Evolutionary conservation across 2,329 filamentous ascomycete species (phyloP), one percentile per base, ranked within the genome.

Genomic region (Parastagonospora nodorum): DNA sequence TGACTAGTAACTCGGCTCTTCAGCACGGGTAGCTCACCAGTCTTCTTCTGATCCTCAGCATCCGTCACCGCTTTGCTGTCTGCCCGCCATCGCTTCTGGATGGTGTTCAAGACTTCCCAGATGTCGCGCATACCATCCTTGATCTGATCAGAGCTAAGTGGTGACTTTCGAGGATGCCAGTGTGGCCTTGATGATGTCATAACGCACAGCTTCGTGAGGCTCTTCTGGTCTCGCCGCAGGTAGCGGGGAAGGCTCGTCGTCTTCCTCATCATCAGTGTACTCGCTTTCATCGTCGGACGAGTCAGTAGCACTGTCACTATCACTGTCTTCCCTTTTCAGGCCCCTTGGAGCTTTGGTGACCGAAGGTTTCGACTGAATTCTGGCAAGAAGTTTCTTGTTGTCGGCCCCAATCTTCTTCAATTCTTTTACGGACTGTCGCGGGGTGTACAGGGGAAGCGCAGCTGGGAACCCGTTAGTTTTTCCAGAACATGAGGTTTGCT

Each of bases 51-150:
- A 51, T 83, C 80, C 60, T 84, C 82, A 9, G 84, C 84, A 55
- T 81, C 75, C 55, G 81, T 79, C 55, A 86, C 76, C 19, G 80
- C 79, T 56, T 81, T 79, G 37, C 75, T 79, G 59, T 83, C 82
- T 30, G 77, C 72, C 63, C 85, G 85, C 84, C 84, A 87, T 32
- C 80, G 75, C 66, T 87, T 84, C 51, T 84, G 79, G 48, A 87
- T 79, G 6, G 77, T 77, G 63, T 82, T 82, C 51, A 86, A 74
- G 38, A 86, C 74, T 42, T 86, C 82, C 75, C 84, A 85, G 63
- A 84, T 82, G 37, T 80, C 77, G 42, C 78, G 77, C 56, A 87
- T 74, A 38, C 80, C 81, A 55, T 72, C 74, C 57, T 82, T 80
- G 50, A 87, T 80, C 52, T 80, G 79, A 24, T 81, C 78, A 12